Percentiles rank a stretch among this genome's conserved stretches.
Conservation (phyloP, 306 rosid genomes). For the Pyrus pyrifolia region DNA sequence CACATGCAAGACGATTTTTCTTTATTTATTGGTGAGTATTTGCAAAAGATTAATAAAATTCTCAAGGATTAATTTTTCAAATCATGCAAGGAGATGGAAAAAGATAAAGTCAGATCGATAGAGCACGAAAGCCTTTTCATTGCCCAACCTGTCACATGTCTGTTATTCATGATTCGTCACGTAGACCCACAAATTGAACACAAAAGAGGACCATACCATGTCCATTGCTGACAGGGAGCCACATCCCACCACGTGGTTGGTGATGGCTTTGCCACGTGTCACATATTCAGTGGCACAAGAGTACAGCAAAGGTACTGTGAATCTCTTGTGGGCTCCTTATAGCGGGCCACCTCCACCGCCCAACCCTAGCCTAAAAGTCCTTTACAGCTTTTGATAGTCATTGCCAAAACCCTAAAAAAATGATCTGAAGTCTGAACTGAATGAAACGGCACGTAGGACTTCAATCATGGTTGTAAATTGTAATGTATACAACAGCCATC, state of each 20-base stretch:
- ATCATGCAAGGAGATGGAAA: no score
- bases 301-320: not conserved
- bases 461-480: not conserved
- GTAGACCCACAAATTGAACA: not conserved
- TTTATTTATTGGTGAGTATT: no score
- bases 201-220: not conserved
- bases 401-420: not conserved
- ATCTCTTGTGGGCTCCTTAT: not conserved
- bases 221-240: not conserved
- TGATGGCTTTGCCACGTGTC: conserved; percentile 21
- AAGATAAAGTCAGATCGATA: no score
- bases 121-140: not conserved
- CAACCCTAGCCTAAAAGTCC: not conserved
- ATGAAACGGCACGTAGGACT: conserved; percentile 15
- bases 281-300: fast-evolving
- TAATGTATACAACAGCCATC: not conserved
- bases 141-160: not conserved
- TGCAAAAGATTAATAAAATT: no score
- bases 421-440: not conserved
- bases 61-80: no score
- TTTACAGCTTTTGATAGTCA: no score
- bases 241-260: conserved; percentile 25
- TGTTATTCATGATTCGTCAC: not conserved
- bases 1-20: no score
- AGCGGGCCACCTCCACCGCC: conserved; percentile 31